Percentiles rank a stretch among this genome's conserved stretches.
Conservation (phyloP, 805 yeast species). For the Spathaspora boniae region DNA sequence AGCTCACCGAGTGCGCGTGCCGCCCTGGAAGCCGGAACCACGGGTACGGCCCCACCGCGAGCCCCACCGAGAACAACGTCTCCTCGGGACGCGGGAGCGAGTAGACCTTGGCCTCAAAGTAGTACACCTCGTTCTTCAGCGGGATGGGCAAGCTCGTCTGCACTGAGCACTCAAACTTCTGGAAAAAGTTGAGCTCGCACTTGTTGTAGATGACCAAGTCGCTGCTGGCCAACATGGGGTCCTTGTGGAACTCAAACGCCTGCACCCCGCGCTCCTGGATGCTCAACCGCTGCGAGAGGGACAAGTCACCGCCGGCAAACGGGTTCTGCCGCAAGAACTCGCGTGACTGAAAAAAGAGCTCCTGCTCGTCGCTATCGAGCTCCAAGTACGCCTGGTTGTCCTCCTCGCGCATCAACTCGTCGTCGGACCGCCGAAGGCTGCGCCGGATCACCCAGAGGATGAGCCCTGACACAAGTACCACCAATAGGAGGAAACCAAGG, state of each 20-base stretch:
- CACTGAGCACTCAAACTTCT: slow-evolving; percentile 60
- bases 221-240: slow-evolving; percentile 50
- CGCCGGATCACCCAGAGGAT: slow-evolving; percentile 12
- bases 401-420: slow-evolving; percentile 56
- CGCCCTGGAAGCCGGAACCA: slow-evolving; percentile 91
- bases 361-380: slow-evolving; percentile 66
- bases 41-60: slow-evolving; percentile 88
- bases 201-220: slow-evolving; percentile 63
- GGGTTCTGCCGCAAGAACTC: slow-evolving; percentile 39
- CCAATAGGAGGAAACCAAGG: no score
- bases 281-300: slow-evolving; percentile 56
- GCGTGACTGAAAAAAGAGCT: slow-evolving; percentile 63
- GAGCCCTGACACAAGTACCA: slow-evolving; percentile 7
- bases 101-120: slow-evolving; percentile 83
- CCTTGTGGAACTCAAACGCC: slow-evolving; percentile 84
- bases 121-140: slow-evolving; percentile 75
- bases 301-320: slow-evolving; percentile 38
- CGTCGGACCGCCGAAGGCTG: slow-evolving; percentile 36
- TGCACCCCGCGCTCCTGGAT: slow-evolving; percentile 85
- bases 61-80: slow-evolving; percentile 67
- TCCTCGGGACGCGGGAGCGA: slow-evolving; percentile 57
- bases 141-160: slow-evolving; percentile 87
- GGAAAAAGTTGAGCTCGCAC: slow-evolving; percentile 54
- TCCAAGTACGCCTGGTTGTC: slow-evolving; percentile 54
- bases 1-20: slow-evolving; percentile 79